phyloP scores from a whole-genome alignment of 2,329 filamentous ascomycete species.

The Coccinonectria pachysandricola region DNA sequence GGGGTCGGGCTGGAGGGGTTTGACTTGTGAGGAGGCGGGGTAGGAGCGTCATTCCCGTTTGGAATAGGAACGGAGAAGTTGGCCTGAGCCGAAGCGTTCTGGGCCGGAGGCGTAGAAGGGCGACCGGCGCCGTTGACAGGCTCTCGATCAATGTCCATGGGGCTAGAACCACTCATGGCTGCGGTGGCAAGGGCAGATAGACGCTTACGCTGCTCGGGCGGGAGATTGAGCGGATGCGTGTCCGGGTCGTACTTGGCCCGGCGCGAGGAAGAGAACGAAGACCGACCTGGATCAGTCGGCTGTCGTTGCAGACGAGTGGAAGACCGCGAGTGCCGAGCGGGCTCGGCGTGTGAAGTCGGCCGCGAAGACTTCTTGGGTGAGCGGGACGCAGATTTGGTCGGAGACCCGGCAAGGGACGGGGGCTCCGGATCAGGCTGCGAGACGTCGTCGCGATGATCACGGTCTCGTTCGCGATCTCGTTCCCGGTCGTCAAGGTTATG shows the following conservation, averaged over 20 bases:
- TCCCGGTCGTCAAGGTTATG: slow-evolving; percentile 26
- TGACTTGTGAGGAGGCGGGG: slow-evolving; percentile 62
- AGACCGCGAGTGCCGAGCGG: slow-evolving; percentile 25
- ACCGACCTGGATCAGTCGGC: slow-evolving; percentile 34
- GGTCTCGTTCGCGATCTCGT: background rate
- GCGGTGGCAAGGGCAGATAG: slow-evolving; percentile 54
- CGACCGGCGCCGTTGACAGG: slow-evolving; percentile 31
- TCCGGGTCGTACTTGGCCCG: slow-evolving; percentile 53
- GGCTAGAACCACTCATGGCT: slow-evolving; percentile 48
- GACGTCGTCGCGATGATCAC: slow-evolving; percentile 26
- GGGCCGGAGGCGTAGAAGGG: slow-evolving; percentile 39
- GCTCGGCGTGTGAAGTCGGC: slow-evolving; percentile 22
- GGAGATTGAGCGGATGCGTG: slow-evolving; percentile 81
- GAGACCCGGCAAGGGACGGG: slow-evolving; percentile 24
- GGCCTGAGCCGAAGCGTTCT: slow-evolving; percentile 28
- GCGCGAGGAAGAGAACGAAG: slow-evolving; percentile 34
- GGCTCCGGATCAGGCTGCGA: slow-evolving; percentile 24
- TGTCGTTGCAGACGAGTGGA: slow-evolving; percentile 37
- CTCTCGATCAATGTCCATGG: slow-evolving; percentile 72
- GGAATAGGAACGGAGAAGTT: slow-evolving; percentile 45
- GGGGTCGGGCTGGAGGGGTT: slow-evolving; percentile 49
- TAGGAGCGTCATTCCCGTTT: slow-evolving; percentile 40
- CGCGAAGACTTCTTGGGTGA: slow-evolving; percentile 22
- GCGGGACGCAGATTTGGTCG: slow-evolving; percentile 28
- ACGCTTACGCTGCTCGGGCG: slow-evolving; percentile 76